Evolutionary conservation across 2,329 filamentous ascomycete genomes (phyloP).

Genomic region (Cryphonectria parasitica): DNA sequence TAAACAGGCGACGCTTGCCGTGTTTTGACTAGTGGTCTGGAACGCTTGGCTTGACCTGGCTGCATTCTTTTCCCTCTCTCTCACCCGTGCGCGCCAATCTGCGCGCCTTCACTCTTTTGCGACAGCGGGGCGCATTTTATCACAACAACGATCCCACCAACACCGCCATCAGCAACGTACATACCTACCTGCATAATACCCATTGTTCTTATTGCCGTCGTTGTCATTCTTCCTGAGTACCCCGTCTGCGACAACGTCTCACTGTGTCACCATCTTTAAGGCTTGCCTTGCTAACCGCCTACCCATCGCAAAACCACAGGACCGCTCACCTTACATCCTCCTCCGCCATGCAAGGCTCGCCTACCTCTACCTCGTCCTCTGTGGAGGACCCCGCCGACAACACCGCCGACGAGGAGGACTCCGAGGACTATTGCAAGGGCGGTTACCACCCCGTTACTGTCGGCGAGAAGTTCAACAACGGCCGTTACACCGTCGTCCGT

Average conservation of each 20-base stretch:
- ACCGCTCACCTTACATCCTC: constrained; percentile 54
- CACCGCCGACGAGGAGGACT: constrained; percentile 97
- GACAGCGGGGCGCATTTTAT: constrained; percentile 16
- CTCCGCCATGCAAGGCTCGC: constrained; percentile 69
- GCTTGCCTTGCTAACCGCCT: constrained; percentile 36
- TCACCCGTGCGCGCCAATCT: constrained; percentile 9
- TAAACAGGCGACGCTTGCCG: constrained; percentile 2
- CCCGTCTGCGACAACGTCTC: not conserved
- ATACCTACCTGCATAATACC: not conserved
- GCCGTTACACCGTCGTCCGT: constrained; percentile 92
- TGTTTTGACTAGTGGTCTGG: constrained; percentile 11
- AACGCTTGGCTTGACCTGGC: not conserved
- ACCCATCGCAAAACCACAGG: constrained; percentile 43
- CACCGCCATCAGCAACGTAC: constrained; percentile 15
- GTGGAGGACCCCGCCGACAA: constrained; percentile 86
- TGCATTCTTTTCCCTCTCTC: not conserved
- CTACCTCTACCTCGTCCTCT: constrained; percentile 72
- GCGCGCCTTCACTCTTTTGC: constrained; percentile 11
- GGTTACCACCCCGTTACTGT: constrained; percentile 95
- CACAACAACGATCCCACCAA: constrained; percentile 15
- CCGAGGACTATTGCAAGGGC: constrained; percentile 98
- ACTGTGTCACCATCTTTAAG: not conserved
- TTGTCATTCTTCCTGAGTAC: not conserved
- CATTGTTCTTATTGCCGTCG: not conserved
- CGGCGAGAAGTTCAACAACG: constrained; percentile 96